Evolutionary conservation across 768 basidiomycete genomes (phyloP).

Genomic region (Boletus reticulatus): DNA sequence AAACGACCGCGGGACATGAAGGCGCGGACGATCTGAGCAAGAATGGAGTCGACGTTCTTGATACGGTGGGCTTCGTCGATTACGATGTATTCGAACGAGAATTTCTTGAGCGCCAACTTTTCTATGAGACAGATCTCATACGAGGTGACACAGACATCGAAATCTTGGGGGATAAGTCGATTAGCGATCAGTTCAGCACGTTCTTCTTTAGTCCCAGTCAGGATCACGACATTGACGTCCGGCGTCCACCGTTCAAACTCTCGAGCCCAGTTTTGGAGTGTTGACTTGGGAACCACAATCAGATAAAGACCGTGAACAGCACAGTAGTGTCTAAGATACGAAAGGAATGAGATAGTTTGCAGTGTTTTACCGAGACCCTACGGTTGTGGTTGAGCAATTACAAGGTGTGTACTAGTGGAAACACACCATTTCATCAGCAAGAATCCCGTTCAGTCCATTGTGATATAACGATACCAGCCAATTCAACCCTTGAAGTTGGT

Average conservation of each 20-base stretch:
- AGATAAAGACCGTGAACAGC: constrained; percentile 82
- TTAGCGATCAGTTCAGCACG: constrained; percentile 77
- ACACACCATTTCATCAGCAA: constrained; percentile 92
- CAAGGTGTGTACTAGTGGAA: not conserved
- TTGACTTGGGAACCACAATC: constrained; percentile 98
- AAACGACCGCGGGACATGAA: constrained; percentile 88
- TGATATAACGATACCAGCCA: constrained; percentile 98
- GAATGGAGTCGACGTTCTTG: constrained; percentile 96
- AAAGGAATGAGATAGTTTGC: constrained; percentile 96
- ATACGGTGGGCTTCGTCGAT: constrained; percentile 99
- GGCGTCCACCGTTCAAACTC: constrained; percentile 93
- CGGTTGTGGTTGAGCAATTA: not conserved
- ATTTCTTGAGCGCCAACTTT: constrained; percentile 87
- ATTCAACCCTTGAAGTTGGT: constrained; percentile 94
- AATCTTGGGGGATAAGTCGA: constrained; percentile 80
- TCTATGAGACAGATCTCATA: constrained; percentile 98
- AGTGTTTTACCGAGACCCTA: constrained; percentile 97
- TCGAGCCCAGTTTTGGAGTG: constrained; percentile 94
- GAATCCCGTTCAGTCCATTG: constrained; percentile 94
- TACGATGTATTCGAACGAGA: constrained; percentile 95
- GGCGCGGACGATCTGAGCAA: constrained; percentile 89
- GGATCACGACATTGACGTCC: constrained; percentile 74
- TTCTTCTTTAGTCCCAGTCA: constrained; percentile 90
- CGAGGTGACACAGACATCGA: constrained; percentile 92
- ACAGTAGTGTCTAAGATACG: constrained; percentile 87